phyloP scores from a whole-genome alignment of 2,329 filamentous ascomycete genomes.

The Diaporthe sp. region DNA sequence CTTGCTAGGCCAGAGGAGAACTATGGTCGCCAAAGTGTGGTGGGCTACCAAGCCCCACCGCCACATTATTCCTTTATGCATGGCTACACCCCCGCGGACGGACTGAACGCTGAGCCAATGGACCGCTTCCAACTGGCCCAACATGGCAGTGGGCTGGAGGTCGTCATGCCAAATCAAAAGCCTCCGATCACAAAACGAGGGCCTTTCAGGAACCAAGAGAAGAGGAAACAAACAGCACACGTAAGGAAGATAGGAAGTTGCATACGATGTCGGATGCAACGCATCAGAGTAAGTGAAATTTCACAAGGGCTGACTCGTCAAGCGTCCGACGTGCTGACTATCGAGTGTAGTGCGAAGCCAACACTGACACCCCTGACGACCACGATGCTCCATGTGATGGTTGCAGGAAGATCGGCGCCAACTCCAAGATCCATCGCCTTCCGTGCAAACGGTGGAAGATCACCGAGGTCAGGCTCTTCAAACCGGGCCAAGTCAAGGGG shows the following conservation, averaged over 20 bases:
- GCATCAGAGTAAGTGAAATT: slow-evolving; percentile 66
- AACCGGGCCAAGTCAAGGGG: slow-evolving; percentile 70
- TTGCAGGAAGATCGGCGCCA: slow-evolving; percentile 63
- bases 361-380: slow-evolving; percentile 54
- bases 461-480: slow-evolving; percentile 69
- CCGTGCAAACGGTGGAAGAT: slow-evolving; percentile 74
- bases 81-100: slow-evolving; percentile 17
- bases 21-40: neutral
- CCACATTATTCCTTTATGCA: slow-evolving; percentile 14
- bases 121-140: slow-evolving; percentile 36
- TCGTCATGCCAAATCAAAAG: slow-evolving; percentile 51
- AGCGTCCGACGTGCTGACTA: slow-evolving; percentile 11
- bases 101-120: slow-evolving; percentile 32
- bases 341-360: slow-evolving; percentile 64
- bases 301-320: neutral
- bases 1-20: neutral
- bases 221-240: slow-evolving; percentile 67
- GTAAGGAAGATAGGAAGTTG: slow-evolving; percentile 72
- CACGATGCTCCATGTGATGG: slow-evolving; percentile 64
- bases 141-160: slow-evolving; percentile 35
- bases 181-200: slow-evolving; percentile 60
- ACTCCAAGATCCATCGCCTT: slow-evolving; percentile 65
- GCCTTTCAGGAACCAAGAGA: slow-evolving; percentile 66
- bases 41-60: slow-evolving; percentile 12
- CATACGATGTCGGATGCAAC: slow-evolving; percentile 72